phyloP scores from a whole-genome alignment of 306 rosid species.

The Senna siamea region DNA sequence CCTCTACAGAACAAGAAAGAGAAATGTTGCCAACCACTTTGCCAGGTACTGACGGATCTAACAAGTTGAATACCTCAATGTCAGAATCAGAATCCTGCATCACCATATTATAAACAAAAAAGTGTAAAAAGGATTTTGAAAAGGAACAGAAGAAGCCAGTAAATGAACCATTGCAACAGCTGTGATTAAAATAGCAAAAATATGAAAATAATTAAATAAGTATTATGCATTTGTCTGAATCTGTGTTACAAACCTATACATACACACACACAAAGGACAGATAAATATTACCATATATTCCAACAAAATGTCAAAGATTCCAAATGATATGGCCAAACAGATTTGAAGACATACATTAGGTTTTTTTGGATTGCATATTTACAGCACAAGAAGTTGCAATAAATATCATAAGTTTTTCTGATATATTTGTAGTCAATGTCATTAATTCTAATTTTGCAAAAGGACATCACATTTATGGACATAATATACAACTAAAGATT shows the following conservation, averaged over 20 bases:
- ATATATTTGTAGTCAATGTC: not conserved
- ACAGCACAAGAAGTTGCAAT: not conserved
- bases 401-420: not conserved
- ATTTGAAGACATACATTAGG: not conserved
- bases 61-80: slow-evolving; percentile 57
- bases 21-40: slow-evolving; percentile 72
- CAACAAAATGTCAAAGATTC: not conserved
- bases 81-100: slow-evolving; percentile 71
- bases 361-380: not conserved
- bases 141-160: slow-evolving; percentile 9
- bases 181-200: not conserved
- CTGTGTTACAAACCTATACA: not conserved
- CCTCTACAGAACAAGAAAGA: slow-evolving; percentile 88
- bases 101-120: slow-evolving; percentile 31
- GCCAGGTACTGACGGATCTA: slow-evolving; percentile 74
- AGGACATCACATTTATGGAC: not conserved
- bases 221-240: not conserved
- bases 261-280: not conserved
- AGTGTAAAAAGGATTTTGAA: slow-evolving; percentile 32
- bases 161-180: slow-evolving; percentile 29
- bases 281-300: not conserved
- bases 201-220: not conserved
- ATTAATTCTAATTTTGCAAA: not conserved
- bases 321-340: not conserved
- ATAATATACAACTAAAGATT: not conserved